Conservation (phyloP, 768 basidiomycete genomes). For the Trametes punicea region DNA sequence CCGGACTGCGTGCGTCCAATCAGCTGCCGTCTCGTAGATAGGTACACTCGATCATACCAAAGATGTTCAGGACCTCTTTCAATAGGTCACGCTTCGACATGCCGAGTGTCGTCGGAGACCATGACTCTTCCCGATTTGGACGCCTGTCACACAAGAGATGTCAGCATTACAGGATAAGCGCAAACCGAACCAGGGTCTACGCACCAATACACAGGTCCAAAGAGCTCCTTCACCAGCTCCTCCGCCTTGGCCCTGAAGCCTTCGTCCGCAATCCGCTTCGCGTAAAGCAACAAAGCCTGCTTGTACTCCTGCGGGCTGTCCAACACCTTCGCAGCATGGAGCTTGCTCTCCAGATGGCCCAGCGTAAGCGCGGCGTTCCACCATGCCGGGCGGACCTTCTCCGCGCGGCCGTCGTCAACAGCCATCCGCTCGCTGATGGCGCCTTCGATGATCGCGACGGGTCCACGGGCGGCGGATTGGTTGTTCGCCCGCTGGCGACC, state of each 20-base stretch:
- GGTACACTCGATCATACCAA: slow-evolving; percentile 51
- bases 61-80: slow-evolving; percentile 72
- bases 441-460: slow-evolving; percentile 44
- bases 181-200: slow-evolving; percentile 29
- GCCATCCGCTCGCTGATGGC: slow-evolving; percentile 27
- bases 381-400: slow-evolving; percentile 63
- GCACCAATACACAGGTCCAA: slow-evolving; percentile 88
- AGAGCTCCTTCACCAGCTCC: slow-evolving; percentile 86
- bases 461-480: slow-evolving; percentile 42
- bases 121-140: slow-evolving; percentile 61
- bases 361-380: slow-evolving; percentile 82
- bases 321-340: slow-evolving; percentile 69
- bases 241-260: slow-evolving; percentile 86
- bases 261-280: slow-evolving; percentile 85
- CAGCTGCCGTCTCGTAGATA: not conserved
- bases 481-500: slow-evolving; percentile 56
- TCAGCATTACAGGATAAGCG: not conserved
- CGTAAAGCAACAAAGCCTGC: slow-evolving; percentile 69
- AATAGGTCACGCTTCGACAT: slow-evolving; percentile 78
- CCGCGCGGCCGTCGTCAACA: slow-evolving; percentile 21
- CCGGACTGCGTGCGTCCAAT: slow-evolving; percentile 42
- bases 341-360: slow-evolving; percentile 81
- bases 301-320: slow-evolving; percentile 88
- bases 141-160: slow-evolving; percentile 45
- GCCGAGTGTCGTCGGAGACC: slow-evolving; percentile 69